phyloP scores from a whole-genome alignment of 1,284 basidiomycete species.

The Marasmius tenuissimus region DNA sequence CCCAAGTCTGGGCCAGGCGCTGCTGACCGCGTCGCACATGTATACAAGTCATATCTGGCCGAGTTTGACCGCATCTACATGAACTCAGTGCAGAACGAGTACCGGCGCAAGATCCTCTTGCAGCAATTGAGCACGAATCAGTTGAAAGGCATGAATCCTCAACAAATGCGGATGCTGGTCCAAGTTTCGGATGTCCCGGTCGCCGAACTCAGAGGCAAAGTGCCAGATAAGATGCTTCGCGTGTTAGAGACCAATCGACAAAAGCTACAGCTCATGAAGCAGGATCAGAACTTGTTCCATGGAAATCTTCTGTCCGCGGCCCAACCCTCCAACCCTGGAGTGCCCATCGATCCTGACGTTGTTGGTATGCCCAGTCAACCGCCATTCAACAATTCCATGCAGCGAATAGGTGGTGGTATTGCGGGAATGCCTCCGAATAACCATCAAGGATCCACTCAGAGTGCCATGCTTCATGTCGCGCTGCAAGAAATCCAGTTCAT shows the following conservation, averaged over 20 bases:
- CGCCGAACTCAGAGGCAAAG: conserved; percentile 52
- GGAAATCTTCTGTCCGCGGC: too few species aligned
- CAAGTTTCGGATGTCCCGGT: conserved; percentile 41
- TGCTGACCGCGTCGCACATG: conserved; percentile 56
- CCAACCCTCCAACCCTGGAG: too few species aligned
- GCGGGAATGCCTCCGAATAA: neutral
- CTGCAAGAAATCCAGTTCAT: conserved; percentile 12
- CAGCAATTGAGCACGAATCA: neutral
- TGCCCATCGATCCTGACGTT: too few species aligned
- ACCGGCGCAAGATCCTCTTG: neutral
- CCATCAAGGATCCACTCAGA: neutral
- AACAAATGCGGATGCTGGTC: conserved; percentile 42
- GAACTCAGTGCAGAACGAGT: conserved; percentile 26
- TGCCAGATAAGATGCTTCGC: conserved; percentile 51
- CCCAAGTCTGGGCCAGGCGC: conserved; percentile 56
- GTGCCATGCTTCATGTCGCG: neutral
- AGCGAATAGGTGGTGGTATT: neutral
- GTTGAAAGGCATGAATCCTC: conserved; percentile 19
- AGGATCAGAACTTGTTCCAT: conserved; percentile 44
- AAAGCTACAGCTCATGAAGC: conserved; percentile 38
- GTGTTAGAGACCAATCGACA: conserved; percentile 59
- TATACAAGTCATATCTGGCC: conserved; percentile 59
- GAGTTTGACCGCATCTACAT: conserved; percentile 60
- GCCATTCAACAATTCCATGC: neutral
- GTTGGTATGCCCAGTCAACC: too few species aligned